Evolutionary conservation across 1,284 basidiomycete species (phyloP).

Genomic region (Cyathus olla): DNA sequence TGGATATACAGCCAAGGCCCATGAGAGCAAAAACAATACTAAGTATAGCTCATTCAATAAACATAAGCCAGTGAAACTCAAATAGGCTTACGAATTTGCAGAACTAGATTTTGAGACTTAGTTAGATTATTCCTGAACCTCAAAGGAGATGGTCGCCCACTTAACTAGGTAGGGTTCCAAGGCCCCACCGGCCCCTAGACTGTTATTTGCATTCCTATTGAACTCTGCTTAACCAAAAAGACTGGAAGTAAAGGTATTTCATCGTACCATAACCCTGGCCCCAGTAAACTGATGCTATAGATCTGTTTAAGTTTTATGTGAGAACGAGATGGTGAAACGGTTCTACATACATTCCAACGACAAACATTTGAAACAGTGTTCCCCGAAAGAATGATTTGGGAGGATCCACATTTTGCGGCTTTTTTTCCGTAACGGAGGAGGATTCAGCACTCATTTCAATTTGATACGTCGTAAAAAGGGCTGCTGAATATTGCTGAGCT

Average conservation of each 20-base stretch:
- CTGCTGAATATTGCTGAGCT: background rate
- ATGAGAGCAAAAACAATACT: slow-evolving; percentile 27
- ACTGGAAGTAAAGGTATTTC: background rate
- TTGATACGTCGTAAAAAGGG: background rate
- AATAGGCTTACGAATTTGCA: slow-evolving; percentile 16
- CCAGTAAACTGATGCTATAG: slow-evolving; percentile 19
- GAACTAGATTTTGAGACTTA: slow-evolving; percentile 7
- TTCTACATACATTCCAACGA: slow-evolving; percentile 17
- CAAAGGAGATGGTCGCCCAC: slow-evolving; percentile 4
- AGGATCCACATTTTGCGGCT: background rate
- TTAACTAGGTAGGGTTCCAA: slow-evolving; percentile 25
- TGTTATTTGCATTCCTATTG: slow-evolving; percentile 24
- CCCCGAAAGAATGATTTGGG: slow-evolving; percentile 16
- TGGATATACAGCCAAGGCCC: slow-evolving; percentile 21
- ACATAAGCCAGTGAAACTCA: background rate
- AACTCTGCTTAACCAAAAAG: background rate
- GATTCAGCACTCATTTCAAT: background rate
- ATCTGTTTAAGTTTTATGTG: background rate
- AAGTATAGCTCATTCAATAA: background rate
- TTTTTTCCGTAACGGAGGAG: background rate
- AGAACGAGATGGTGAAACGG: background rate
- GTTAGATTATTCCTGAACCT: background rate
- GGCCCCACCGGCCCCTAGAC: slow-evolving; percentile 22
- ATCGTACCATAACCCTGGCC: slow-evolving; percentile 20
- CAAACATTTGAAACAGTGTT: slow-evolving; percentile 19